Percentiles rank a stretch among this genome's conserved stretches.
These are phyloP conservation scores for Penicillium nucicola DNA, from an alignment of 495 filamentous ascomycete species.

Conservation along the genomic window DNA sequence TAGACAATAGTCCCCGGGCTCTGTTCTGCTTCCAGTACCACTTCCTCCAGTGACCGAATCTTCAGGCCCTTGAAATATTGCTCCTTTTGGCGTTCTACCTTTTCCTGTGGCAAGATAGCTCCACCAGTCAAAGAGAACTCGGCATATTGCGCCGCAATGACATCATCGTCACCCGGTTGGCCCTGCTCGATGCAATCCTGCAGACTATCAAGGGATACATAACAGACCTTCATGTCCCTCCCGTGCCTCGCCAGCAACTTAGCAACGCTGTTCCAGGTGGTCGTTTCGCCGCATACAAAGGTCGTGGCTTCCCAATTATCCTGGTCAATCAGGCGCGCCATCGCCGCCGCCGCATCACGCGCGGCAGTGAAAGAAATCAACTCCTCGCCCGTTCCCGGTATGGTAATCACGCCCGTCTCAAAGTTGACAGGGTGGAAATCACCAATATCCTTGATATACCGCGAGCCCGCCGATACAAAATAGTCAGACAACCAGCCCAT, in stretches of 20 bases:
- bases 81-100: background rate
- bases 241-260: background rate
- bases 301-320: background rate
- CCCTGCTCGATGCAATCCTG: background rate
- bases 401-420: background rate
- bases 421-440: background rate
- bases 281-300: background rate
- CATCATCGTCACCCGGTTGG: background rate
- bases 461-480: too few relatives aligned
- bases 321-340: conserved; percentile 3
- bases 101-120: background rate
- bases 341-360: conserved; percentile 6
- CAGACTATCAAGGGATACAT: background rate
- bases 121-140: background rate
- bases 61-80: background rate
- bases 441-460: background rate
- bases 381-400: background rate
- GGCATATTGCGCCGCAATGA: background rate
- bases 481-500: too few relatives aligned
- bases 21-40: background rate
- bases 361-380: conserved; percentile 4
- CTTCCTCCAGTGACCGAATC: background rate
- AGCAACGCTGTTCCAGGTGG: background rate
- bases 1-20: background rate
- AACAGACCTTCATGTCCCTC: background rate